phyloP scores from a whole-genome alignment of 148 eudicot genomes.

The Silene uniflora region DNA sequence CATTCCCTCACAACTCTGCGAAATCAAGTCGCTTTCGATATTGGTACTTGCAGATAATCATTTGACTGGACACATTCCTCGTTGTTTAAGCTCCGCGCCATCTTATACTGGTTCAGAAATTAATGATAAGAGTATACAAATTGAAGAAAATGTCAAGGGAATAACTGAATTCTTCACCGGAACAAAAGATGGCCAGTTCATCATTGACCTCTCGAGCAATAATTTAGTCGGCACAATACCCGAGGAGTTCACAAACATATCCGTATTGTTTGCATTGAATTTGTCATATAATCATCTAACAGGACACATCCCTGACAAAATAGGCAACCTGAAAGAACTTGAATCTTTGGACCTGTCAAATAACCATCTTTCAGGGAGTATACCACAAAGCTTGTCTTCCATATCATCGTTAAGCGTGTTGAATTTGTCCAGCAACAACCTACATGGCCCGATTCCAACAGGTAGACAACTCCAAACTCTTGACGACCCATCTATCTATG shows the following conservation, averaged over 20 bases:
- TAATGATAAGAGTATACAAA: no score
- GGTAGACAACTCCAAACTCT: conserved; percentile 30
- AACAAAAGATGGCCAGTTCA: no score
- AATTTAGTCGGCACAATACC: no score
- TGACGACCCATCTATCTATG: conserved; percentile 30
- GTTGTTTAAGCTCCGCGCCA: not conserved
- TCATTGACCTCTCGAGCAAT: conserved; percentile 24
- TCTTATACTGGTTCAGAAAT: no score
- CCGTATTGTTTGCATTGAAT: no score
- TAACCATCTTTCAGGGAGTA: conserved; percentile 24
- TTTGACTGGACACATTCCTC: not conserved
- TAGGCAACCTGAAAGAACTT: not conserved
- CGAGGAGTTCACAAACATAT: no score
- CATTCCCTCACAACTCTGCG: not conserved
- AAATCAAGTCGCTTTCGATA: not conserved
- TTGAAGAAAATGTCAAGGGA: conserved; percentile 4
- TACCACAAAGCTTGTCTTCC: conserved; percentile 23
- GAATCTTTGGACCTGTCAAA: conserved; percentile 24
- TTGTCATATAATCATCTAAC: no score
- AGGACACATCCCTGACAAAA: no score
- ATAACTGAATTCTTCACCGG: not conserved
- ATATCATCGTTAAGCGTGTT: conserved; percentile 4
- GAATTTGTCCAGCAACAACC: conserved; percentile 25
- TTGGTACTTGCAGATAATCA: not conserved
- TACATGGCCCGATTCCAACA: conserved; percentile 28